phyloP scores from a whole-genome alignment of 148 eudicot species.

The Cornus kousa region DNA sequence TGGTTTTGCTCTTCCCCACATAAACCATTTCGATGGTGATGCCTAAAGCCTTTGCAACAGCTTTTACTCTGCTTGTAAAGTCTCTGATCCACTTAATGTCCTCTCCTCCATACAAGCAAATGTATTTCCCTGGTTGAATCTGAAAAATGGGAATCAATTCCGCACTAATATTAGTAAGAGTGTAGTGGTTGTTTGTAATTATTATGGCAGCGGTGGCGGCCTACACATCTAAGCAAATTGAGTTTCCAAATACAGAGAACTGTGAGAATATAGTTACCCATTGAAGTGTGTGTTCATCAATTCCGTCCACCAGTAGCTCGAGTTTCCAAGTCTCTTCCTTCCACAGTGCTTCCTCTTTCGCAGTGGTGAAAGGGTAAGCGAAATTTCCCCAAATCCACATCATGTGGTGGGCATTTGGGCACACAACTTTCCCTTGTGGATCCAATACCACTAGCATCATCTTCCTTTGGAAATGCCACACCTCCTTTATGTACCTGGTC shows the following conservation, averaged over 20 bases:
- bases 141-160: constrained; percentile 12
- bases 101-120: constrained; percentile 88
- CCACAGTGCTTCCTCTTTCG: constrained; percentile 72
- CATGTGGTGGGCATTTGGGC: constrained; percentile 77
- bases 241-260: neutral
- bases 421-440: constrained; percentile 73
- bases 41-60: constrained; percentile 31
- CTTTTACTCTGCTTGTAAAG: constrained; percentile 43
- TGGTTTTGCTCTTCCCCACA: constrained; percentile 68
- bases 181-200: neutral
- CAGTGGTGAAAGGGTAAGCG: constrained; percentile 67
- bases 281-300: constrained; percentile 38
- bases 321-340: constrained; percentile 72
- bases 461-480: constrained; percentile 66
- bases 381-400: constrained; percentile 76
- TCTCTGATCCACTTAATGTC: constrained; percentile 62
- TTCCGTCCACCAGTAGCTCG: constrained; percentile 61
- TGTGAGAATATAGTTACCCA: constrained; percentile 47
- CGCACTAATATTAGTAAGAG: neutral
- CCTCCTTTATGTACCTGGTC: constrained; percentile 65
- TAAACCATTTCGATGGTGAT: constrained; percentile 66
- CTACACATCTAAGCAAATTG: neutral
- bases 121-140: constrained; percentile 48
- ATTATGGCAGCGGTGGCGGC: neutral
- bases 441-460: constrained; percentile 72